Conservation (phyloP, 768 basidiomycete genomes). For the Russula sp. region DNA sequence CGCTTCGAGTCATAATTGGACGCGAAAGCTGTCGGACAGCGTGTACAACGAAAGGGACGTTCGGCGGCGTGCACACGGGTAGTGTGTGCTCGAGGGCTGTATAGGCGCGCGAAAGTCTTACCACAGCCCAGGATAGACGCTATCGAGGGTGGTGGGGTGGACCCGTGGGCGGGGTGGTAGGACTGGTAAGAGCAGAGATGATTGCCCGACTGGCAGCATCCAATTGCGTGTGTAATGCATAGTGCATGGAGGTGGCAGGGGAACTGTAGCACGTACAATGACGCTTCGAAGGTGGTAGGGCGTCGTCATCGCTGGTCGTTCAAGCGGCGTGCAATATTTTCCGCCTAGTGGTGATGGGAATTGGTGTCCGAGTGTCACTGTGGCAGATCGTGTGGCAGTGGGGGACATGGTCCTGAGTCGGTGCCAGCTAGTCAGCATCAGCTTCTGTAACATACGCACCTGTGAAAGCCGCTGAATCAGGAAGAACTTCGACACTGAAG, state of each 20-base stretch:
- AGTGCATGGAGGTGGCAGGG: constrained; percentile 36
- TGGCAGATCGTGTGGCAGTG: no score
- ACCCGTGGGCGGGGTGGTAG: constrained; percentile 27
- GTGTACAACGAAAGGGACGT: constrained; percentile 60
- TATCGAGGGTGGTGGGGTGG: constrained; percentile 55
- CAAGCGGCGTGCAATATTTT: constrained; percentile 68
- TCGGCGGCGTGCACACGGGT: constrained; percentile 60
- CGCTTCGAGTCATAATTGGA: constrained; percentile 79
- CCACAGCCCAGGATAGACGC: constrained; percentile 64
- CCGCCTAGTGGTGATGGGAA: no score
- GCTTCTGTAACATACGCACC: no score
- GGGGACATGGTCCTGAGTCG: no score
- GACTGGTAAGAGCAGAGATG: constrained; percentile 44
- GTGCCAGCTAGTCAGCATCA: no score
- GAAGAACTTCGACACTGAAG: no score
- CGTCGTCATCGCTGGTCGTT: constrained; percentile 58
- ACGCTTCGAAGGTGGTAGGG: constrained; percentile 30
- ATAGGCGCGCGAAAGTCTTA: constrained; percentile 68
- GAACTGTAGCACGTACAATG: constrained; percentile 28
- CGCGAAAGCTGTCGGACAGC: constrained; percentile 72
- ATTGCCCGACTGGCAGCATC: constrained; percentile 59
- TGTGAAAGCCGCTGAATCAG: no score
- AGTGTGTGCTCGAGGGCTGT: constrained; percentile 64
- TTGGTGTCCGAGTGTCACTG: no score
- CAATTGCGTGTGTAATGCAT: constrained; percentile 51